These are phyloP conservation scores for Penicillium sp. DNA, from an alignment of 2,329 filamentous ascomycete genomes.

Conservation along the genomic window DNA sequence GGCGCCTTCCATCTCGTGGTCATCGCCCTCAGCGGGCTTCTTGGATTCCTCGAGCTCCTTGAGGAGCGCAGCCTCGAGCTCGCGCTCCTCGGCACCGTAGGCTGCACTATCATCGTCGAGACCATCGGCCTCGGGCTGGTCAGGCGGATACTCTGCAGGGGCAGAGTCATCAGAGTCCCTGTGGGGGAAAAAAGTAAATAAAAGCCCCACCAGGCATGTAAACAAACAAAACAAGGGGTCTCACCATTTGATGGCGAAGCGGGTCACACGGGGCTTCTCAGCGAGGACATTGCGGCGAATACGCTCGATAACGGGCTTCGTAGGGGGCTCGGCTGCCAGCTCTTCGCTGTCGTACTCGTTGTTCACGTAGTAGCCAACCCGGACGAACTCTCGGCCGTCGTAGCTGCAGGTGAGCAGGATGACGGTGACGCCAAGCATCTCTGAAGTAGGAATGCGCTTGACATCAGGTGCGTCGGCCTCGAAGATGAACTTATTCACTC, in stretches of 20 bases:
- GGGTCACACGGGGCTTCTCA: constrained; percentile 94
- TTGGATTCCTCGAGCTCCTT: constrained; percentile 51
- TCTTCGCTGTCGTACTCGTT: constrained; percentile 97
- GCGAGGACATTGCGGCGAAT: constrained; percentile 89
- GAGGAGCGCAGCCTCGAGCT: constrained; percentile 63
- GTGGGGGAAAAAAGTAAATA: neutral
- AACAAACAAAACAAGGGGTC: constrained; percentile 14
- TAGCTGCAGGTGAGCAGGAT: constrained; percentile 96
- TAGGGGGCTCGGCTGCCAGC: constrained; percentile 80
- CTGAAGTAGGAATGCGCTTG: constrained; percentile 84
- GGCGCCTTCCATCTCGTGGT: constrained; percentile 72
- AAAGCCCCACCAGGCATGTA: neutral
- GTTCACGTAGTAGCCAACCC: constrained; percentile 98
- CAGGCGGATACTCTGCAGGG: constrained; percentile 91
- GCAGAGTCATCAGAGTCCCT: constrained; percentile 99
- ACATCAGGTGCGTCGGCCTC: constrained; percentile 91
- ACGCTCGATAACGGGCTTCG: constrained; percentile 89
- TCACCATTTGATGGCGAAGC: constrained; percentile 98
- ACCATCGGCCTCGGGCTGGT: constrained; percentile 92
- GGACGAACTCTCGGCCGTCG: constrained; percentile 93
- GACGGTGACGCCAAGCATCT: constrained; percentile 95
- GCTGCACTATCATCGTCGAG: constrained; percentile 76
- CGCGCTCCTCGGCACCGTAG: constrained; percentile 87
- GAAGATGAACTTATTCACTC: constrained; percentile 98
- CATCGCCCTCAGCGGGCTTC: constrained; percentile 50